Evolutionary conservation across 371 early-diverging fungal species (phyloP), one percentile per base, ranked within the genome.

Genomic region (Mucor irregularis): DNA sequence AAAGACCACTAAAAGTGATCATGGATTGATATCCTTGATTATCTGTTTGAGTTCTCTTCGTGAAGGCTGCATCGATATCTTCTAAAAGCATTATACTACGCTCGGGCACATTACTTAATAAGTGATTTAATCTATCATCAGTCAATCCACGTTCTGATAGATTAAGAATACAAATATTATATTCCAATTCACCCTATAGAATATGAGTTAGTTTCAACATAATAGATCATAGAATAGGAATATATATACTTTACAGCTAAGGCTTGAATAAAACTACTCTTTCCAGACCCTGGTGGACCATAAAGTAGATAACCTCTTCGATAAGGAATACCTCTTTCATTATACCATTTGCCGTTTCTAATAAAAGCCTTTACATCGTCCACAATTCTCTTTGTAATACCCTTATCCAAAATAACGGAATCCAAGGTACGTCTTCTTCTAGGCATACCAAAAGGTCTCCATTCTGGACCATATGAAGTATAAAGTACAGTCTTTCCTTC

Each of bases 221-320:
- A 17, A 10, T 31, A 17, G 29, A n/a, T 4, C 14, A 10, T 8
- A 10, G 5, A 10, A 45, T 17, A n/a, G 28, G 8, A 17, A 1
- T 29, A 11, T 19, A 6, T 11, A 24, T 29, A 35, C 8, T 65
- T 71, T 70, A 77, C 78, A 4, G 99, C 99, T 46, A 99, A 84
- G 5, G 99, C 97, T 72, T 95, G 97, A 43, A 99, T 99, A 64
- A 97, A 99, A 53, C 91, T 88, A 34, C 95, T 96, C 70, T 99
- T 99, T 21, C 99, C 99, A 21, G 94, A 95, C 11, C 99, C 99
- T 0, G 99, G 99, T 25, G 98, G 97, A 1, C 99, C 99, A 72
- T 98, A 90, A 3, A 99, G 81, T 49, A 99, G 70, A 69, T 99
- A 99, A 1, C 99, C 99, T 30, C 99, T 81, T 33, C 99, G 82